phyloP scores from a whole-genome alignment of 192 early-diverging fungal genomes.

The Linnemannia elongata region DNA sequence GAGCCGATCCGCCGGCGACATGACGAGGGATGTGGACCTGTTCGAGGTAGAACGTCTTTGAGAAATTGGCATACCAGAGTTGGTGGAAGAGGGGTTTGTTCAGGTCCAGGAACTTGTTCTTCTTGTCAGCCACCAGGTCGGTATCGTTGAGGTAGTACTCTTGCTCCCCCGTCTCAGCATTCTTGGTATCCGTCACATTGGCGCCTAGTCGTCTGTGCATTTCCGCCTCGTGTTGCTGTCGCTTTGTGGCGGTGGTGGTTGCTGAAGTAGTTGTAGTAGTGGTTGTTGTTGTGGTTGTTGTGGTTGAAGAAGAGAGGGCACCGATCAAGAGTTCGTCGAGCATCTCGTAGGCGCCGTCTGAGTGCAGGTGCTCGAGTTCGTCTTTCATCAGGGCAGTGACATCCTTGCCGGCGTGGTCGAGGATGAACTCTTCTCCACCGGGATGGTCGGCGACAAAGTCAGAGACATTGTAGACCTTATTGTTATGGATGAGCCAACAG shows the following conservation, averaged over 20 bases:
- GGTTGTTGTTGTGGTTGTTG: not conserved
- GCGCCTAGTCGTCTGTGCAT: not conserved
- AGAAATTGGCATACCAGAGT: constrained; percentile 75
- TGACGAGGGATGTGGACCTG: constrained; percentile 92
- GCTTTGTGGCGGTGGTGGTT: not conserved
- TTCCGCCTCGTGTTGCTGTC: not conserved
- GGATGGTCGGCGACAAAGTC: constrained; percentile 92
- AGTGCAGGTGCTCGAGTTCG: constrained; percentile 82
- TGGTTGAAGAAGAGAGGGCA: constrained; percentile 9
- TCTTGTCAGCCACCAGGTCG: constrained; percentile 47
- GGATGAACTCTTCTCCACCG: constrained; percentile 89
- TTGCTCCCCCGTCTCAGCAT: not conserved
- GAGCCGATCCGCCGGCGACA: constrained; percentile 73
- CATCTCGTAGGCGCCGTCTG: constrained; percentile 88
- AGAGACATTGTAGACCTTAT: constrained; percentile 90
- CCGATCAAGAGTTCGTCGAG: constrained; percentile 88
- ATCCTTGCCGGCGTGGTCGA: constrained; percentile 91
- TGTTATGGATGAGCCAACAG: constrained; percentile 85
- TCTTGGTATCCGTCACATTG: not conserved
- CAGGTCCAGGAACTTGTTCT: constrained; percentile 81
- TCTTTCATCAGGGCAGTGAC: constrained; percentile 85
- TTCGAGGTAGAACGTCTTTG: constrained; percentile 85
- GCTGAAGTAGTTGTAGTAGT: constrained; percentile 2
- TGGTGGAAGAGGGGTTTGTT: constrained; percentile 85
- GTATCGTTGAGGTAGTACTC: constrained; percentile 12